A percentile compares a stretch with the other conserved stretches of the same genome.
Conservation (phyloP, 2,329 filamentous ascomycete species). For the Trichoderma sp. region DNA sequence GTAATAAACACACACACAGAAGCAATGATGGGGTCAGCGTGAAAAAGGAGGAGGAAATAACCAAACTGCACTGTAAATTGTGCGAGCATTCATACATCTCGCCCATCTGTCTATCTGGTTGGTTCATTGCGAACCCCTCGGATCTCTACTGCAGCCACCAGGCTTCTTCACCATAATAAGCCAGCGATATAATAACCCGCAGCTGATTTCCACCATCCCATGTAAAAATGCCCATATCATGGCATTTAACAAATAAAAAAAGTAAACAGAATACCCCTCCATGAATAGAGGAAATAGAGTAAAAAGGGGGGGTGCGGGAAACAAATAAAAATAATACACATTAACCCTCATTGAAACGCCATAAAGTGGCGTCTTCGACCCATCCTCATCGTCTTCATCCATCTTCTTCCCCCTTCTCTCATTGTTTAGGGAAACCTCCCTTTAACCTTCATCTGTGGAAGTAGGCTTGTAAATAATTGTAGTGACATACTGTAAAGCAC, state of each 20-base stretch:
- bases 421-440: neutral
- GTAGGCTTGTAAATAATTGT: conserved; percentile 97
- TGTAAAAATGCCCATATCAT: neutral
- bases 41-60: neutral
- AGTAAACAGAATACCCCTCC: neutral
- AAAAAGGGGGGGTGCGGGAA: neutral
- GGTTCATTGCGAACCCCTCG: conserved; percentile 10
- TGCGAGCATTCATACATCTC: neutral
- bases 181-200: neutral
- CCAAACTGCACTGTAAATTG: neutral
- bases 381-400: neutral
- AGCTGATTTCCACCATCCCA: neutral
- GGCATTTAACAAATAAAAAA: neutral
- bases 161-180: neutral
- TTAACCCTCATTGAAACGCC: neutral
- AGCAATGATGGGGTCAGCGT: neutral
- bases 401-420: neutral
- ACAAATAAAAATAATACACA: neutral
- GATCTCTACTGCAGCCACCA: neutral
- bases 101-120: conserved; percentile 2
- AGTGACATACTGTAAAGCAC: conserved; percentile 73
- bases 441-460: conserved; percentile 47
- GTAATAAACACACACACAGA: neutral
- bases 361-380: neutral
- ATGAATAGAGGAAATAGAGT: neutral